Evolutionary conservation across 2,329 filamentous ascomycete species (phyloP).

Genomic region (Plectosphaerella sp.): DNA sequence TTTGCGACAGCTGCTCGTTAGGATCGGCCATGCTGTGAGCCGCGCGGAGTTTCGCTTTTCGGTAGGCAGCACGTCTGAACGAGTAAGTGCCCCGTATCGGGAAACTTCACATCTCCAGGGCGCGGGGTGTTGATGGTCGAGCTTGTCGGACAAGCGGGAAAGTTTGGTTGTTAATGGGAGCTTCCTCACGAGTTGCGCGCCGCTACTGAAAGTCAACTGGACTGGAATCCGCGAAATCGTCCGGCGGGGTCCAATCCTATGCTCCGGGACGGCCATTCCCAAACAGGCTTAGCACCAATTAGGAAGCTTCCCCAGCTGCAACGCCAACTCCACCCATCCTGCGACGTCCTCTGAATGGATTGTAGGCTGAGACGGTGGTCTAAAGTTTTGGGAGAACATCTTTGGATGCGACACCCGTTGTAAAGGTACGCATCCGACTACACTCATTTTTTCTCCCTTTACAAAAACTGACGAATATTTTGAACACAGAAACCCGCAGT

Average conservation of each 20-base stretch:
- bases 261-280: not conserved
- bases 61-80: not conserved
- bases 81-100: too few species aligned
- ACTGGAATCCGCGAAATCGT: too few species aligned
- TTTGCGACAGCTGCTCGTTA: slow-evolving; percentile 33
- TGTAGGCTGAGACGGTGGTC: too few species aligned
- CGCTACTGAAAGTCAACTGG: too few species aligned
- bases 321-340: not conserved
- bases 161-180: not conserved
- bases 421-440: too few species aligned
- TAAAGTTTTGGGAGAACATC: too few species aligned
- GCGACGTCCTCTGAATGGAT: not conserved
- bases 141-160: not conserved
- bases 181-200: too few species aligned
- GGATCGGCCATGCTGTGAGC: slow-evolving; percentile 50
- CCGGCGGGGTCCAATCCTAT: too few species aligned
- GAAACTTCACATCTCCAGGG: too few species aligned
- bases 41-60: not conserved
- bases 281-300: not conserved
- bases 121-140: not conserved
- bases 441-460: too few species aligned
- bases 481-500: not conserved
- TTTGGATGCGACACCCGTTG: too few species aligned
- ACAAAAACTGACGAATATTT: not conserved
- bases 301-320: too few species aligned